Evolutionary conservation across 805 yeast species (phyloP), one percentile per base, ranked within the genome.

Genomic region (Yamadazyma endophytica): DNA sequence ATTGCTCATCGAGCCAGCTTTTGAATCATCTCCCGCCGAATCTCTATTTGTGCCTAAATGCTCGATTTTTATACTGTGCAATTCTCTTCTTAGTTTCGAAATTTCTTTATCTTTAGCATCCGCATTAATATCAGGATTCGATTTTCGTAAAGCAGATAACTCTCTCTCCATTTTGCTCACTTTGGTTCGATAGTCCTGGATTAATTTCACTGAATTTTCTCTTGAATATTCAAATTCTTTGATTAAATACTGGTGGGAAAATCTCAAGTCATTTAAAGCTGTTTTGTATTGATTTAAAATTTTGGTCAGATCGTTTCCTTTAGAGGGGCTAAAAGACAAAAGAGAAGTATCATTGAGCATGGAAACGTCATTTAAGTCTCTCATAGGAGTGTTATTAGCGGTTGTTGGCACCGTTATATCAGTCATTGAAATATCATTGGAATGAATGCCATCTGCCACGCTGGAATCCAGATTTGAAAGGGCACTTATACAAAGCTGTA

Each of bases 221-320:
- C 82, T 66, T 33, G 82, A 83, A 37, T 77, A 74, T 41, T 79
- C 83, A 45, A 71, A 82, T 44, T 80, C 84, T 47, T 77, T 75
- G 2, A 81, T 69, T 33, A 82, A 58, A 47, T 79, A 82, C 37
- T 70, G 77, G 52, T 82, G 87, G 2, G 87, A 82, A 49, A 82
- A 73, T 42, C 81, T 78, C 31, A 82, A 61, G 50, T 82, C 92
- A 34, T 67, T 71, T 29, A 82, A 58, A 0, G 88, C 87, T 0
- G 82, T 74, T 40, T 67, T 69, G 44, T 73, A 58, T 20, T 63
- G 67, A 21, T 30, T 35, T 3, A 37, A 9, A 16, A 35, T 16
- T 14, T 32, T 36, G 13, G 15, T 12, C 9, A 33, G 38, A 18
- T 38, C 32, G 15, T 17, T 30, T 8, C 46, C 39, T 16, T 38